phyloP scores from a whole-genome alignment of 352 stramenopile genomes.

The Pythium aquatile region DNA sequence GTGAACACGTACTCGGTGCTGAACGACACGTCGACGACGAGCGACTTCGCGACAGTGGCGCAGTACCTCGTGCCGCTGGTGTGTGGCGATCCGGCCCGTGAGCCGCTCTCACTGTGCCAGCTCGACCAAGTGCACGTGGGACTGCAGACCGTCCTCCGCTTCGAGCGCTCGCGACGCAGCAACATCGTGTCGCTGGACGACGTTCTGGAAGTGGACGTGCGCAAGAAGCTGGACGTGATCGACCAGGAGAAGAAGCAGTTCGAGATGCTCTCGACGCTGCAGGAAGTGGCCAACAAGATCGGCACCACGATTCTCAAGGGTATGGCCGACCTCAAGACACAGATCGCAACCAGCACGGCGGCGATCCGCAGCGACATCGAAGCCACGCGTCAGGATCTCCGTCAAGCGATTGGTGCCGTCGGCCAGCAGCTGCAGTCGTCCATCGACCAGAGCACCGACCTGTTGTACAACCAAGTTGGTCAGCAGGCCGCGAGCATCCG shows the following conservation, averaged over 20 bases:
- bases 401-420: background rate
- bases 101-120: constrained; percentile 7
- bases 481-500: constrained; percentile 3
- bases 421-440: background rate
- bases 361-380: constrained; percentile 16
- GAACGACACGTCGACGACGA: background rate
- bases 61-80: constrained; percentile 1
- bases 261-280: constrained; percentile 9
- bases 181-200: constrained; percentile 3
- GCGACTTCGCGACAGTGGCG: constrained; percentile 4
- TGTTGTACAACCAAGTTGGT: background rate
- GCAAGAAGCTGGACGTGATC: constrained; percentile 16
- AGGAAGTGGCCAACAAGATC: constrained; percentile 17
- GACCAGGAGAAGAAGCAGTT: constrained; percentile 16
- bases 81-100: background rate
- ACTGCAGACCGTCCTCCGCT: constrained; percentile 3
- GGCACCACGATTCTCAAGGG: constrained; percentile 2
- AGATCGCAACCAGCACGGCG: constrained; percentile 9
- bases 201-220: constrained; percentile 13
- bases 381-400: constrained; percentile 3
- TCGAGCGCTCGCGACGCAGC: constrained; percentile 1
- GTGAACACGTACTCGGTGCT: background rate
- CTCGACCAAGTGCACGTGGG: background rate
- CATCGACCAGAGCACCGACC: constrained; percentile 10
- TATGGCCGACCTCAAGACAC: constrained; percentile 3